Evolutionary conservation across 352 stramenopile genomes (phyloP), one percentile per base, ranked within the genome.

Genomic region (Phytophthora pistaciae): DNA sequence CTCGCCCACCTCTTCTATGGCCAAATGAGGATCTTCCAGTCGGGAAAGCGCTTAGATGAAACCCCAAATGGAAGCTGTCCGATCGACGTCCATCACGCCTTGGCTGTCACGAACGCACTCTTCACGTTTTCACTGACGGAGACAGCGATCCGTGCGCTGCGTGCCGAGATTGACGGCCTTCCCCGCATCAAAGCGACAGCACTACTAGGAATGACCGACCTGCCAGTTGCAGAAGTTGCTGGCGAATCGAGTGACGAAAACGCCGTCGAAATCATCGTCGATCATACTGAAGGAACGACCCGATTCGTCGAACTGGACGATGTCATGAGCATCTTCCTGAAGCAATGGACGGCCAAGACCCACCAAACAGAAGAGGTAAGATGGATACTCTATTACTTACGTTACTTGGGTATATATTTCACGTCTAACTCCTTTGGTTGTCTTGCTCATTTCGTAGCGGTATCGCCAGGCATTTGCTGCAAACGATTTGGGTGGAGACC

Each of bases 11-110:
- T 94, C 18, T 80, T 94, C 46, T 89, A 91, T 56, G 85, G 84
- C 1, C 74, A 87, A 14, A 89, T 93, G 74, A 88, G 93, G 71
- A 80, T 91, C 38, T 94, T 91, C 74, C 77, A 82, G 58, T 14
- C 69, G 14, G 84, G 79, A 25, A 85, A 85, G 25, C 77, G 85
- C 7, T 60, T 94, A 5, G 70, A 88, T 49, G 82, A 94, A 76
- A 82, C 77, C 67, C 42, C 56, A 1, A 87, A 87, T 20, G 87
- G 87, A 4, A 78, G 68, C 6, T 94, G 82, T 56, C 60, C 78
- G 0, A 78, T 94, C 29, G 69, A 70, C 13, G 63, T 75, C 16
- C 60, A 74, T 13, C 57, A 75, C 23, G 77, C 86, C 3, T 20
- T 72, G 10, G 48, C 66, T 10, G 79, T 81, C 10, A 75, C 82